A percentile compares a stretch with the other conserved stretches of the same genome.
phyloP scores from a whole-genome alignment of 2,329 filamentous ascomycete genomes.

The Exophiala calicioides region DNA sequence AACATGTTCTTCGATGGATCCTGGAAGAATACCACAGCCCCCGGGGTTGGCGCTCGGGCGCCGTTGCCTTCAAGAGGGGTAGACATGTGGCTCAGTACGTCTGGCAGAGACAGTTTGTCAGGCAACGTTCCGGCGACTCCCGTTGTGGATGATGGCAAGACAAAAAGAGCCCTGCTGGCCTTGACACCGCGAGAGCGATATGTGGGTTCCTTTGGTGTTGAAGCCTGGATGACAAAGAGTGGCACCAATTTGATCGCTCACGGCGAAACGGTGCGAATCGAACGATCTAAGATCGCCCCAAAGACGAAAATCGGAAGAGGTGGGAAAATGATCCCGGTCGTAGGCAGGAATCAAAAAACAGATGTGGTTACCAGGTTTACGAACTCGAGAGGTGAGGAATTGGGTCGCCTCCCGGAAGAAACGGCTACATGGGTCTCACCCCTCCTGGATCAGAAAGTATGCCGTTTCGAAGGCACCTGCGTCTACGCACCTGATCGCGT shows the following conservation, averaged over 20 bases:
- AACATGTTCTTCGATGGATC: conserved; percentile 67
- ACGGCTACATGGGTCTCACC: conserved; percentile 89
- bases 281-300: conserved; percentile 75
- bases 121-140: no score
- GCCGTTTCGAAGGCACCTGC: conserved; percentile 80
- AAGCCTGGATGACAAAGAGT: conserved; percentile 88
- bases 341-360: conserved; percentile 61
- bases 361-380: conserved; percentile 94
- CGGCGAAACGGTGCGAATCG: conserved; percentile 80
- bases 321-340: conserved; percentile 40
- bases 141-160: background rate
- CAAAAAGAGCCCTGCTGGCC: conserved; percentile 32
- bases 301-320: conserved; percentile 51
- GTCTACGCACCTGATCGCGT: conserved; percentile 85
- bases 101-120: background rate
- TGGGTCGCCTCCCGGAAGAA: conserved; percentile 84
- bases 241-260: conserved; percentile 74
- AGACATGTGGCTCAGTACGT: conserved; percentile 16
- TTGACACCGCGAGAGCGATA: conserved; percentile 67
- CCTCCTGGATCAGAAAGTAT: conserved; percentile 85
- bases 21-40: conserved; percentile 46
- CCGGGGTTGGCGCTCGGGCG: background rate
- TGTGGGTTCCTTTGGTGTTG: conserved; percentile 86
- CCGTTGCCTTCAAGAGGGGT: conserved; percentile 17
- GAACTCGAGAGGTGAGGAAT: conserved; percentile 73